Evolutionary conservation across 306 rosid species (phyloP).

Genomic region (Cucurbita pepo): DNA sequence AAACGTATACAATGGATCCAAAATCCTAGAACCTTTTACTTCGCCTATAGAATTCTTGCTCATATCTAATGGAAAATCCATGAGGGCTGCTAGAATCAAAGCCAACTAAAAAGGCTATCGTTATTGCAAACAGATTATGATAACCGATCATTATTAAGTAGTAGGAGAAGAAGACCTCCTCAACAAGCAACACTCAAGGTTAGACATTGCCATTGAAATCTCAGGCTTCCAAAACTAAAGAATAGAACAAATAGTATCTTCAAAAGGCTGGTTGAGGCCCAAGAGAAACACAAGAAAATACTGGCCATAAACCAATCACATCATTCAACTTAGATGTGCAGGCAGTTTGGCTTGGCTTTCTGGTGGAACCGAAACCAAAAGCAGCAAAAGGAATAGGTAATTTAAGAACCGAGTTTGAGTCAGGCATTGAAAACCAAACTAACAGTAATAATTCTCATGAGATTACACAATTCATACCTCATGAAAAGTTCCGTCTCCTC

Average conservation of each 20-base stretch:
- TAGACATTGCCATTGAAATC: neutral
- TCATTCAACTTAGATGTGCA: neutral
- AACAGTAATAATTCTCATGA: neutral
- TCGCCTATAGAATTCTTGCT: neutral
- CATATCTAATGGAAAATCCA: neutral
- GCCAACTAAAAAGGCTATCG: neutral
- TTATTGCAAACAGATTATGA: neutral
- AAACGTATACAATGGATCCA: neutral
- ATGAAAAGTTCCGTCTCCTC: slow-evolving; percentile 97
- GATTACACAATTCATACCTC: slow-evolving; percentile 38
- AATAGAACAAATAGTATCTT: neutral
- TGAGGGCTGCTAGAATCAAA: neutral
- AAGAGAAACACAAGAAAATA: neutral
- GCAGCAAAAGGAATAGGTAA: neutral
- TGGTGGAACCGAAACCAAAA: neutral
- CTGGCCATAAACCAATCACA: neutral
- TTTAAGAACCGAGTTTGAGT: neutral
- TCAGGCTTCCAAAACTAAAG: neutral
- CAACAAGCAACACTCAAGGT: neutral
- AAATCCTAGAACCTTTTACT: neutral
- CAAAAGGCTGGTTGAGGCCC: neutral
- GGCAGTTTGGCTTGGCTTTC: neutral
- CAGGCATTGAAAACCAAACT: neutral
- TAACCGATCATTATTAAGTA: neutral
- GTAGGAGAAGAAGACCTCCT: neutral